These are phyloP conservation scores for Globisporangium heterothallicum DNA, from an alignment of 352 stramenopile genomes.

Conservation along the genomic window DNA sequence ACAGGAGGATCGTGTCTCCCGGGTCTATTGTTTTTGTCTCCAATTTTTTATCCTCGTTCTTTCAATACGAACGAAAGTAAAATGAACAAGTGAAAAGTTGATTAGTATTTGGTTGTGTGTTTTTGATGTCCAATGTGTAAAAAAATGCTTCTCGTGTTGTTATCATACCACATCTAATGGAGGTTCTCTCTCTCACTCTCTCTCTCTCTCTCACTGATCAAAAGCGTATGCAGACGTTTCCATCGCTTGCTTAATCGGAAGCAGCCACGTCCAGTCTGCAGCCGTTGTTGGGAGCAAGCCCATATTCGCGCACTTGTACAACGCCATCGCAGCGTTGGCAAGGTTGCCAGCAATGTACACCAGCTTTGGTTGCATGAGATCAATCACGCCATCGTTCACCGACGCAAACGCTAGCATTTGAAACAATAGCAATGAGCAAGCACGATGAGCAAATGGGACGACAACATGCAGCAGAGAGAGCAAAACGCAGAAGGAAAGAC, in stretches of 20 bases:
- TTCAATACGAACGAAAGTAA: too few species aligned
- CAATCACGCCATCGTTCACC: slow-evolving; percentile 68
- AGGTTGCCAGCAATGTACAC: slow-evolving; percentile 87
- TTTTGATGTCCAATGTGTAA: too few species aligned
- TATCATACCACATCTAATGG: too few species aligned
- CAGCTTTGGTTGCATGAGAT: slow-evolving; percentile 86
- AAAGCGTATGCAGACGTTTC: slow-evolving; percentile 74
- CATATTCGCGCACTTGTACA: slow-evolving; percentile 93
- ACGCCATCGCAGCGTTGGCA: slow-evolving; percentile 76
- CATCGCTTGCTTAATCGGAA: slow-evolving; percentile 77
- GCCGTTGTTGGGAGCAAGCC: slow-evolving; percentile 89
- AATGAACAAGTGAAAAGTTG: too few species aligned
- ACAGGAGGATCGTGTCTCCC: background rate
- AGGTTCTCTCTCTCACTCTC: background rate
- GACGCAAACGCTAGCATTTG: slow-evolving; percentile 56
- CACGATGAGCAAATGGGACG: background rate
- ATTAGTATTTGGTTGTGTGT: too few species aligned
- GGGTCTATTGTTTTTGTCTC: slow-evolving; percentile 3
- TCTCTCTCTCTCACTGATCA: slow-evolving; percentile 14
- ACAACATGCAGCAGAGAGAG: background rate
- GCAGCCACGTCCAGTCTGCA: slow-evolving; percentile 89
- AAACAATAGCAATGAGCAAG: slow-evolving; percentile 1
- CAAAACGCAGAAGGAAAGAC: too few species aligned
- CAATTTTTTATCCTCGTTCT: slow-evolving; percentile 4
- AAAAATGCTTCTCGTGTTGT: too few species aligned